phyloP scores from a whole-genome alignment of 2,329 filamentous ascomycete genomes.

The Phyllosticta paracitricarpa region DNA sequence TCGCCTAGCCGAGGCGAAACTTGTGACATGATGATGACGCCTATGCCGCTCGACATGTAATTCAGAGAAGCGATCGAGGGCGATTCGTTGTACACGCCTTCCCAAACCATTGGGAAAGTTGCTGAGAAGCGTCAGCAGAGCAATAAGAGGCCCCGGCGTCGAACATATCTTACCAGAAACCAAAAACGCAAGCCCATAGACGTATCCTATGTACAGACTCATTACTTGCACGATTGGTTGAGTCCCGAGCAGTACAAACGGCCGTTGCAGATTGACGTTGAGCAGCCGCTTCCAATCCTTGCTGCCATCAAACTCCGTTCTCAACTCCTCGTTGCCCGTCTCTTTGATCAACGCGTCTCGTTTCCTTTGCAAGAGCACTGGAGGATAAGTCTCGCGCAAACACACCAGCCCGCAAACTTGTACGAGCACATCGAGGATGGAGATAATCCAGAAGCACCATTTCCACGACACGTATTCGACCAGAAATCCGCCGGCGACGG shows the following conservation, averaged over 20 bases:
- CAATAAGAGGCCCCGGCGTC: not conserved
- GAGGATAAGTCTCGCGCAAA: slow-evolving; percentile 44
- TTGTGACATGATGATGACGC: slow-evolving; percentile 47
- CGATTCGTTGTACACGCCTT: slow-evolving; percentile 40
- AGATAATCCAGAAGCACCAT: slow-evolving; percentile 61
- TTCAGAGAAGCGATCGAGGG: slow-evolving; percentile 52
- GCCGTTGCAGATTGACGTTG: slow-evolving; percentile 48
- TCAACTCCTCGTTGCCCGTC: slow-evolving; percentile 42
- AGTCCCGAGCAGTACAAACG: slow-evolving; percentile 58
- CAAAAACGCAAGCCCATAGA: slow-evolving; percentile 51
- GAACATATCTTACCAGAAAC: not conserved
- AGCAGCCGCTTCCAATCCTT: slow-evolving; percentile 30
- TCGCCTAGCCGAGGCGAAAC: slow-evolving; percentile 58
- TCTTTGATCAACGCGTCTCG: slow-evolving; percentile 48
- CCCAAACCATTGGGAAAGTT: slow-evolving; percentile 48
- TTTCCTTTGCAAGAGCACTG: slow-evolving; percentile 37
- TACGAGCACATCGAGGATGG: slow-evolving; percentile 50
- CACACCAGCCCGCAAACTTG: slow-evolving; percentile 52
- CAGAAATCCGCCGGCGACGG: slow-evolving; percentile 49
- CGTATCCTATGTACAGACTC: slow-evolving; percentile 56
- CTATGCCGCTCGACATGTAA: slow-evolving; percentile 59
- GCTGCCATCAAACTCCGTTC: slow-evolving; percentile 38
- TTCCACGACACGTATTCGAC: slow-evolving; percentile 60
- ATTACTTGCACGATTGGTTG: slow-evolving; percentile 65
- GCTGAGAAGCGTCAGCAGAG: slow-evolving; percentile 22